Base-by-base conservation (phyloP, 306 rosid species). In the Fragaria iinumae region DNA sequence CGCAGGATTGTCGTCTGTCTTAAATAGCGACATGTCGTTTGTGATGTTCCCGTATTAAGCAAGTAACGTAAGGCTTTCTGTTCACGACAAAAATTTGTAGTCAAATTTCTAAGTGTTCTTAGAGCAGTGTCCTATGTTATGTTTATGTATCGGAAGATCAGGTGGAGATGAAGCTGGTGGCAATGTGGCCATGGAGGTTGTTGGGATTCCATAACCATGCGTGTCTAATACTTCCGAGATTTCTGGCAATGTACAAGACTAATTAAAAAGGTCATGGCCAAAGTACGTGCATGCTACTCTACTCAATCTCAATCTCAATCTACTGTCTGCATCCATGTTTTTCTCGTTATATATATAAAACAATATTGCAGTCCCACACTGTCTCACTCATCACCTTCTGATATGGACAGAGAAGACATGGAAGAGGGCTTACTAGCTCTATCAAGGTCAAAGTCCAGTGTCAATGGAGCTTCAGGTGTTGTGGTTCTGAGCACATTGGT, bases 401-500 rank as follows among this genome's bases (percentile, higher is more conserved):
- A 27, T 39, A 39, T 62, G 67, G 39, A 14, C 20, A 32, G 62
- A 29, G 45, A 49, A 71, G n/a, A 45, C 47, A 27, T 71, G 45
- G 62, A 71, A 71, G 75, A 29, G 36, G 44, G 62, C 1, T 59
- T 71, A 18, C 27, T 49, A 49, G 7, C 62, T 71, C 62, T 0
- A 6, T 29, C 39, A 60, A 38, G 39, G 67, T 60, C 69, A 34
- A 32, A 16, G 21, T 64, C 69, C 23, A 34, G 29, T 13, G 7
- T 34, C 44, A 16, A 17, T 64, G 69, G 69, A 32, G 69, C 4
- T 34, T 64, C 69, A 64, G 69, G 69, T 32, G 68, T 29, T 29
- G 69, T 79, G 18, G 20, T 73, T 67, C 59, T 79, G 23, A 73
- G 83, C 79, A 52, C 69, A 27, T 13, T 55, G 11, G 71, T 62